Conservation (phyloP, 345 rosid genomes). For the Linum trigynum region DNA sequence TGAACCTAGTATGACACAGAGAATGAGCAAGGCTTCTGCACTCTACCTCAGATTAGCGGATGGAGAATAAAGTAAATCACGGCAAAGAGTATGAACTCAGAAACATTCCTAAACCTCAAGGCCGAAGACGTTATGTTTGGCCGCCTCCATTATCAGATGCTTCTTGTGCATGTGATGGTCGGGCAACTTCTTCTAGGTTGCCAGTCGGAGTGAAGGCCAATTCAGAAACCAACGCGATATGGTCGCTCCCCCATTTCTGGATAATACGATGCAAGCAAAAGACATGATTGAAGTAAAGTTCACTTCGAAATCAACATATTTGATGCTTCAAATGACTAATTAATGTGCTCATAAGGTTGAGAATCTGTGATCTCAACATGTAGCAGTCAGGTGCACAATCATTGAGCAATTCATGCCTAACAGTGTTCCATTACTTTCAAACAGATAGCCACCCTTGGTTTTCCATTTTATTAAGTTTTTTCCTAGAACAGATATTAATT, state of each 20-base stretch:
- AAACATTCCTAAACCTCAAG: neutral
- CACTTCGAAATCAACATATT: neutral
- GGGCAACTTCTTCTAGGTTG: neutral
- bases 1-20: too few species aligned
- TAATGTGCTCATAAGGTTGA: too few species aligned
- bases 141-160: neutral
- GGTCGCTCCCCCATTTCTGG: slow-evolving; percentile 99
- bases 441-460: too few species aligned
- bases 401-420: too few species aligned
- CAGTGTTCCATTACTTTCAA: too few species aligned
- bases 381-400: too few species aligned
- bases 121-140: neutral
- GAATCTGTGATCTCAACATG: too few species aligned
- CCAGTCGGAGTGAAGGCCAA: slow-evolving; percentile 34
- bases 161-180: neutral
- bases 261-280: neutral
- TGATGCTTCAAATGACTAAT: too few species aligned
- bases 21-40: too few species aligned
- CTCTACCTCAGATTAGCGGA: too few species aligned
- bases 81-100: neutral
- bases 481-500: neutral
- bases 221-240: slow-evolving; percentile 79
- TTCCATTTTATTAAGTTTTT: too few species aligned
- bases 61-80: too few species aligned
- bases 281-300: neutral